Percentiles rank a stretch among this genome's conserved stretches.
phyloP scores from a whole-genome alignment of 2,329 filamentous ascomycete species.

The Didymella segeticola region DNA sequence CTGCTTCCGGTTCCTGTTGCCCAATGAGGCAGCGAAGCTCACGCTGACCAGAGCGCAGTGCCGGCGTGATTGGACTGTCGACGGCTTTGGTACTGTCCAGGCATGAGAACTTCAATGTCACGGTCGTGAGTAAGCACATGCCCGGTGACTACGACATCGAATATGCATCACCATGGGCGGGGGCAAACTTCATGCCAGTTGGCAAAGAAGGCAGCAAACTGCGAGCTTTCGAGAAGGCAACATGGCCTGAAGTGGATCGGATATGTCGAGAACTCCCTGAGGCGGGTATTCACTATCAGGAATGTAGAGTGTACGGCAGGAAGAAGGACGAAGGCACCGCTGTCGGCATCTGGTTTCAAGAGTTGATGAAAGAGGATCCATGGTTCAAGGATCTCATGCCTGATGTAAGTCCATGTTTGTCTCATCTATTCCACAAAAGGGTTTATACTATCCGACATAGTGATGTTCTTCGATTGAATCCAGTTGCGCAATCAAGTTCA shows the following conservation, averaged over 20 bases:
- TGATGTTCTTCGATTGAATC: neutral
- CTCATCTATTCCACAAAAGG: neutral
- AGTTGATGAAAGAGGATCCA: slow-evolving; percentile 70
- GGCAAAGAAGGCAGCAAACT: slow-evolving; percentile 50
- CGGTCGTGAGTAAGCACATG: slow-evolving; percentile 85
- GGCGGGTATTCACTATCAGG: slow-evolving; percentile 80
- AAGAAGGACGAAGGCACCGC: slow-evolving; percentile 66
- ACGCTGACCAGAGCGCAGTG: slow-evolving; percentile 52
- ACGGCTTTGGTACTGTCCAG: slow-evolving; percentile 68
- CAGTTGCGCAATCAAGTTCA: neutral
- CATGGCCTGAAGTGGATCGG: slow-evolving; percentile 54
- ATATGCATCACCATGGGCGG: slow-evolving; percentile 89
- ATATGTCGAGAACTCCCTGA: slow-evolving; percentile 70
- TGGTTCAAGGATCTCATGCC: slow-evolving; percentile 78
- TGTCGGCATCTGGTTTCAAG: slow-evolving; percentile 67
- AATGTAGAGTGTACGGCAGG: slow-evolving; percentile 64
- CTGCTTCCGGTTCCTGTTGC: slow-evolving; percentile 5
- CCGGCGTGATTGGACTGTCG: slow-evolving; percentile 71
- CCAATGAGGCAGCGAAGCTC: slow-evolving; percentile 1
- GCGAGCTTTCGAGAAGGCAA: slow-evolving; percentile 52
- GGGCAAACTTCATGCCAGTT: slow-evolving; percentile 75
- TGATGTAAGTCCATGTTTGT: slow-evolving; percentile 58
- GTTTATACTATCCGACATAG: no score
- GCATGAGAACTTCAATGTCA: slow-evolving; percentile 65
- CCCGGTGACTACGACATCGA: slow-evolving; percentile 91